Evolutionary conservation across 2,329 filamentous ascomycete genomes (phyloP), one percentile per base, ranked within the genome.

Genomic region (Colletotrichum liriopes): DNA sequence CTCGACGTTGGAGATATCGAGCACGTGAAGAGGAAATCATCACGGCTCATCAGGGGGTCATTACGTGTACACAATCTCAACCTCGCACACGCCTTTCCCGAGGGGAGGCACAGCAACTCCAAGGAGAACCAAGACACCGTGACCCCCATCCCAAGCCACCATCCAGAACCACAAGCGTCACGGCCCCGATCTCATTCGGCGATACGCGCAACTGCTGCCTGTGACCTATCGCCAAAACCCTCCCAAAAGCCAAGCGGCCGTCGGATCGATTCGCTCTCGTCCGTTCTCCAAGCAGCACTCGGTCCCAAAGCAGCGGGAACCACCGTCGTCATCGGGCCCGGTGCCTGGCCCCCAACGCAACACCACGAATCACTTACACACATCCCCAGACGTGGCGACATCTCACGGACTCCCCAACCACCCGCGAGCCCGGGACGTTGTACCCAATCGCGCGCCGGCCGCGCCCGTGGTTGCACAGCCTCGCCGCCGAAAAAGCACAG

Each of bases 201-300:
- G 7, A 3, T 1, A 41, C 3, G 9, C 35, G 5, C n/a, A n/a
- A 14, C 32, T 61, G 58, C 41, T 63, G 60, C 60, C 60, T 63
- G 23, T 23, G 6, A 35, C n/a, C 41, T 20, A 23, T 16, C 26
- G 7, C 45, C n/a, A 3, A 20, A 6, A 18, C 11, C 16, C 11
- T 3, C 29, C n/a, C 5, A 20, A 63, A 52, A 11, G 18, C 16
- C 16, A 51, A 41, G 37, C 45, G 45, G 18, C 37, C 60, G 35
- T 35, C n/a, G 3, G 18, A 63, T 51, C 60, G 35, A 52, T 52
- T 63, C 60, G 60, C 45, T 41, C 35, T 14, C 45, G 35, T 51
- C n/a, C 4, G 37, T 18, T 18, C 59, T 18, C 1, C n/a, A 29
- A 51, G 9, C 32, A 20, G 5, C n/a, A 32, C 4, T 39, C 60